Evolutionary conservation across 768 basidiomycete genomes (phyloP).

Genomic region (Lactarius akahatsu): DNA sequence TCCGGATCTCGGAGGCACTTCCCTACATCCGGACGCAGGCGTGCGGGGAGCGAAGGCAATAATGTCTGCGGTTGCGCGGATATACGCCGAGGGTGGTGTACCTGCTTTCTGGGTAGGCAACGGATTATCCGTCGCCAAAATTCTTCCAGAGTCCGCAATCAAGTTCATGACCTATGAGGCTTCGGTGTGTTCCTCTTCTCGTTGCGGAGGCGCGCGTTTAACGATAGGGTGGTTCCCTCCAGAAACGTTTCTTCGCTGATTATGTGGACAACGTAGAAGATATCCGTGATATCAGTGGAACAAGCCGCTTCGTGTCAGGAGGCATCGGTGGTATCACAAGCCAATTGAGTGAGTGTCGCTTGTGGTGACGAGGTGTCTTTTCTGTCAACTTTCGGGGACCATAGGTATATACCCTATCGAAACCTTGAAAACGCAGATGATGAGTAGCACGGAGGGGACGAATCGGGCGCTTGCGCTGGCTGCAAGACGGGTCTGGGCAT

Average conservation of each 20-base stretch:
- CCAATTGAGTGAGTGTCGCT: conserved; percentile 70
- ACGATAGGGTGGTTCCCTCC: conserved; percentile 14
- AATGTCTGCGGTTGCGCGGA: conserved; percentile 66
- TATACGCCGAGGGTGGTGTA: conserved; percentile 88
- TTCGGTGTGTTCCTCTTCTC: conserved; percentile 53
- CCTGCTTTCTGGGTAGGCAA: conserved; percentile 98
- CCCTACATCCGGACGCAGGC: conserved; percentile 44
- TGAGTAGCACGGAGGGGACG: conserved; percentile 73
- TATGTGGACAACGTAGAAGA: conserved; percentile 93
- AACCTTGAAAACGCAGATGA: conserved; percentile 98
- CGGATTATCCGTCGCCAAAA: conserved; percentile 89
- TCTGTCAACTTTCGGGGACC: conserved; percentile 29
- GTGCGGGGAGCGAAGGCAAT: conserved; percentile 64
- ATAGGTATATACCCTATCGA: conserved; percentile 95
- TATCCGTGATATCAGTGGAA: conserved; percentile 63
- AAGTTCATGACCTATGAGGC: conserved; percentile 97
- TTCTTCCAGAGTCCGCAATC: conserved; percentile 97
- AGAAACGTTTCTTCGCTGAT: conserved; percentile 94
- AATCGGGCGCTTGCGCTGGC: conserved; percentile 61
- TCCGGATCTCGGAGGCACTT: conserved; percentile 63
- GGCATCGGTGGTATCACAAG: conserved; percentile 94
- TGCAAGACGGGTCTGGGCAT: conserved; percentile 68
- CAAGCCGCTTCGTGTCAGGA: conserved; percentile 91
- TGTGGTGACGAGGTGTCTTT: conserved; percentile 16
- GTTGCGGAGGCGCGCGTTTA: conserved; percentile 12